These are phyloP conservation scores for Verticillium albo-atrum DNA, from an alignment of 2,329 filamentous ascomycete species.

Conservation along the genomic window DNA sequence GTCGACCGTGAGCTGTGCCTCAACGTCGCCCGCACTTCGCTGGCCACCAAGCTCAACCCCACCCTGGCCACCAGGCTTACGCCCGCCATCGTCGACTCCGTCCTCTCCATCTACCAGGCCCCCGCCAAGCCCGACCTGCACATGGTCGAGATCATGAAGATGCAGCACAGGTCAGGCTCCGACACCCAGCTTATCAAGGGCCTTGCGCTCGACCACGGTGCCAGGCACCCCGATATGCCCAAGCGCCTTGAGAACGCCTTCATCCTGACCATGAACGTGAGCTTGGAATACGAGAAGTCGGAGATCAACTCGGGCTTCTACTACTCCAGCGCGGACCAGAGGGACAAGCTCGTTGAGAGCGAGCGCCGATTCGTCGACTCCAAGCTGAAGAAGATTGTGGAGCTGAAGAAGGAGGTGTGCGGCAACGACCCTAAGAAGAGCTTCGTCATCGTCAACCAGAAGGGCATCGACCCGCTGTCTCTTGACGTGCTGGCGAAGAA, in stretches of 20 bases:
- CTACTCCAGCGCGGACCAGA: slow-evolving; percentile 94
- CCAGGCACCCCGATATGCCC: slow-evolving; percentile 96
- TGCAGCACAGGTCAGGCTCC: slow-evolving; percentile 95
- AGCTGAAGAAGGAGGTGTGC: slow-evolving; percentile 96
- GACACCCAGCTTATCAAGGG: slow-evolving; percentile 96
- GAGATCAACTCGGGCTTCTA: slow-evolving; percentile 99
- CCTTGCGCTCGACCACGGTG: slow-evolving; percentile 89
- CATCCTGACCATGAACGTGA: slow-evolving; percentile 94
- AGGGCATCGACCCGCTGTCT: slow-evolving; percentile 95
- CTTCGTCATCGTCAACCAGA: slow-evolving; percentile 98
- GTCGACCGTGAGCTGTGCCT: slow-evolving; percentile 92
- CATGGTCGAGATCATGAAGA: slow-evolving; percentile 99
- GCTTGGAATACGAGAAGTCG: slow-evolving; percentile 96
- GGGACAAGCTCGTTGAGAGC: slow-evolving; percentile 96
- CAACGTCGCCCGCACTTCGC: slow-evolving; percentile 87
- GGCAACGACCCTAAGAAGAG: slow-evolving; percentile 89
- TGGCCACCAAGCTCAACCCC: slow-evolving; percentile 91
- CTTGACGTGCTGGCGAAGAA: slow-evolving; percentile 97
- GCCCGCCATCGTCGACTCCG: slow-evolving; percentile 92
- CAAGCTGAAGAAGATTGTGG: slow-evolving; percentile 95
- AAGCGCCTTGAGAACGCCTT: slow-evolving; percentile 93
- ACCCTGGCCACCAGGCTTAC: slow-evolving; percentile 87
- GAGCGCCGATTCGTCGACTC: slow-evolving; percentile 94
- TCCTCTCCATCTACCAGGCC: slow-evolving; percentile 86
- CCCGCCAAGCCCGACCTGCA: slow-evolving; percentile 93